Evolutionary conservation across 768 basidiomycete genomes (phyloP).

Genomic region (Suillus spraguei): DNA sequence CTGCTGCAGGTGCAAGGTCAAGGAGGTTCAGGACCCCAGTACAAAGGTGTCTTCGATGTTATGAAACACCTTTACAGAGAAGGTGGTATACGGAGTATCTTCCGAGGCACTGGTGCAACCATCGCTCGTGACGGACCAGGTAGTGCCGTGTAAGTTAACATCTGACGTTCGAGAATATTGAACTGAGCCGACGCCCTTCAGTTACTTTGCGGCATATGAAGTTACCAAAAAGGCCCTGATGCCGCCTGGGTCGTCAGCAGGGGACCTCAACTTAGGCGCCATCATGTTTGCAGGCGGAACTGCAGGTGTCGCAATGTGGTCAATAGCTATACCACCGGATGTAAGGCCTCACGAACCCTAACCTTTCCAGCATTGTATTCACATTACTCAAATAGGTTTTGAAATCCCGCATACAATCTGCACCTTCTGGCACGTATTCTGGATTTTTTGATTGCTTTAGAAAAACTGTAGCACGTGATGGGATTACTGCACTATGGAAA

Average conservation of each 20-base stretch:
- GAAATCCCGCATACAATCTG: slow-evolving; percentile 95
- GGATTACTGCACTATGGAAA: slow-evolving; percentile 89
- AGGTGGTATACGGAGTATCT: slow-evolving; percentile 90
- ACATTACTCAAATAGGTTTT: slow-evolving; percentile 63
- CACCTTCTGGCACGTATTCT: slow-evolving; percentile 96
- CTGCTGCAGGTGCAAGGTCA: slow-evolving; percentile 94
- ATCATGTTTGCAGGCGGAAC: slow-evolving; percentile 91
- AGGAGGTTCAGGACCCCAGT: slow-evolving; percentile 67
- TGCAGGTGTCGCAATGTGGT: slow-evolving; percentile 98
- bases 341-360: slow-evolving; percentile 47
- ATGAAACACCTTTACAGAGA: slow-evolving; percentile 89
- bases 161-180: slow-evolving; percentile 11
- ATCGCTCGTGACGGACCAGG: slow-evolving; percentile 95
- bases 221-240: slow-evolving; percentile 86
- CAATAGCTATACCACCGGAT: slow-evolving; percentile 95
- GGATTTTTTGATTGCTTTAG: slow-evolving; percentile 91
- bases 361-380: background rate
- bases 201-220: slow-evolving; percentile 98
- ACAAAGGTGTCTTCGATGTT: slow-evolving; percentile 92
- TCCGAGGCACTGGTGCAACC: slow-evolving; percentile 92
- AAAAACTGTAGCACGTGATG: slow-evolving; percentile 91
- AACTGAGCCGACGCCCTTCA: slow-evolving; percentile 31
- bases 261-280: slow-evolving; percentile 81
- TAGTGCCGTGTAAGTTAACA: slow-evolving; percentile 80
- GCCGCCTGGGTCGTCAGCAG: slow-evolving; percentile 76